phyloP scores from a whole-genome alignment of 2,329 filamentous ascomycete species.

The Chrysosporium queenslandicum region DNA sequence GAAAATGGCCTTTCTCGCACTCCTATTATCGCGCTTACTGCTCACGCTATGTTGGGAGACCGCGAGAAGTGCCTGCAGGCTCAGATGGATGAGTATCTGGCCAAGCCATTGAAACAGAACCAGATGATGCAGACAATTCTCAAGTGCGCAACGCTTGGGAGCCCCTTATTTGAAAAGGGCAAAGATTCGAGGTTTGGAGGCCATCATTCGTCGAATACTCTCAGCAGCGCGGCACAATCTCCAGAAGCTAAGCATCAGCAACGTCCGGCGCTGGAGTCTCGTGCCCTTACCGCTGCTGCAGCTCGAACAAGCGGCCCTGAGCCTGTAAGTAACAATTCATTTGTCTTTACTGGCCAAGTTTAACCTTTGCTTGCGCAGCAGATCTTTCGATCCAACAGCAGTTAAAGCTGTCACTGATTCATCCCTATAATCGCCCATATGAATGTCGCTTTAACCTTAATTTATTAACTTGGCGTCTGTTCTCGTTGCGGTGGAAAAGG shows the following conservation, averaged over 20 bases:
- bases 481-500: slow-evolving; percentile 15
- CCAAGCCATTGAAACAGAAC: slow-evolving; percentile 92
- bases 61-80: slow-evolving; percentile 96
- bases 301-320: not conserved
- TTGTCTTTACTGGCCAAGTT: not conserved
- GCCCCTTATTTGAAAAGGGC: slow-evolving; percentile 35
- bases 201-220: slow-evolving; percentile 4
- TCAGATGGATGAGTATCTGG: slow-evolving; percentile 98
- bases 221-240: not conserved
- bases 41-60: slow-evolving; percentile 97
- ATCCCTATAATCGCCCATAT: not conserved
- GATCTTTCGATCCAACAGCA: slow-evolving; percentile 42
- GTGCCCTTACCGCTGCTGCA: slow-evolving; percentile 36
- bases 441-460: not conserved
- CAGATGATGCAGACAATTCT: slow-evolving; percentile 96
- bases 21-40: slow-evolving; percentile 91
- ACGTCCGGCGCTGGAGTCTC: slow-evolving; percentile 40
- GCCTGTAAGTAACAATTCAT: slow-evolving; percentile 6
- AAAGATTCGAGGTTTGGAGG: slow-evolving; percentile 25
- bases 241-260: slow-evolving; percentile 18
- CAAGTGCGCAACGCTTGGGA: slow-evolving; percentile 84
- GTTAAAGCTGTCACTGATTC: slow-evolving; percentile 26
- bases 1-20: slow-evolving; percentile 70
- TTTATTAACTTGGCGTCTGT: slow-evolving; percentile 10
- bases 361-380: slow-evolving; percentile 24